Evolutionary conservation across 1,284 basidiomycete genomes (phyloP), one percentile per base, ranked within the genome.

Genomic region (Erythrobasidium hasegawianum): DNA sequence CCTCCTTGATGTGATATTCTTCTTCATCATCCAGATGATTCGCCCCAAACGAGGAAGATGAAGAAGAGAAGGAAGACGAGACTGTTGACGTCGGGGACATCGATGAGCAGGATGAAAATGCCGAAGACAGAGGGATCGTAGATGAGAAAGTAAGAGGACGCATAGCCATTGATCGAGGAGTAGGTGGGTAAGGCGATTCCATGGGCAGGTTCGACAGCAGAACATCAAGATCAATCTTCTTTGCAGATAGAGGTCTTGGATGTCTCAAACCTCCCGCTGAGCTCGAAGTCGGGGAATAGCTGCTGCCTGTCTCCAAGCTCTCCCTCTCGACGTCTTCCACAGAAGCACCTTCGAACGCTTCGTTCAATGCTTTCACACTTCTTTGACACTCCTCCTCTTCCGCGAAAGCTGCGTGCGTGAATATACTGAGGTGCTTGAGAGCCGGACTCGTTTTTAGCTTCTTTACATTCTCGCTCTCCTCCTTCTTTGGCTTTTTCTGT

Each of bases 361-460:
- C 50, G 43, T 56, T 24, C 18, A 43, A 29, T 29, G 39, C 22
- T 24, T 47, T 47, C 43, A 47, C 22, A n/a, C 22, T 24, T 47
- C 43, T n/a, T 18, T 5, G 8, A 47, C 43, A 20, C 16, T 57
- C 54, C 18, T 39, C 16, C n/a, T 43, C 61, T 26, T 64, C 53
- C 39, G 49, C 18, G 27, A 56, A 33, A 20, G 61, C 61, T 18
- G 61, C 52, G 53, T 50, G 61, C 2, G 61, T 64, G 39, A 64
- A 64, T 13, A 64, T 57, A 18, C 43, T 49, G 9, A 64, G 40
- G 43, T 57, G 24, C 41, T 47, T 56, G 50, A 64, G 20, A 14
- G 61, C 61, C 10, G 61, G 61, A 45, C 61, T 64, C 22, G 41
- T 33, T 29, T 64, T 64, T 16, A 64, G 26, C 45, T 49, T 11